Conservation (phyloP, 1,139 yeast genomes). For the Yamadazyma dendronema region DNA sequence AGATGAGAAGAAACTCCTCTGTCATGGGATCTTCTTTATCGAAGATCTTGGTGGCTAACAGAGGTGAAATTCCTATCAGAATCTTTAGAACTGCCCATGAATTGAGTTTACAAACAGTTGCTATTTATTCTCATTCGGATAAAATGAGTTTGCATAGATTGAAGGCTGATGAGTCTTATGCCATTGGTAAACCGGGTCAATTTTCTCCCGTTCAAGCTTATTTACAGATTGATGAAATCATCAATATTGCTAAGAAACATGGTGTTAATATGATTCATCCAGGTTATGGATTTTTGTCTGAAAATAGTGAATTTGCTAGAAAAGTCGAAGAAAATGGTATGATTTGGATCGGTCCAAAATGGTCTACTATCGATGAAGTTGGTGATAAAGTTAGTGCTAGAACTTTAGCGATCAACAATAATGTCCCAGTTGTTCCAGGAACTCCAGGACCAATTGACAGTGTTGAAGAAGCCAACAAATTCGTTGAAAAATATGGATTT, state of each 20-base stretch:
- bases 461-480: conserved; percentile 72
- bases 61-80: conserved; percentile 91
- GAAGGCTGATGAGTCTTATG: conserved; percentile 91
- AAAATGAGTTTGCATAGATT: conserved; percentile 91
- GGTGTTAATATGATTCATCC: conserved; percentile 97
- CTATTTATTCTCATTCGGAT: conserved; percentile 96
- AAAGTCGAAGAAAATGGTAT: conserved; percentile 91
- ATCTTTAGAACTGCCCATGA: conserved; percentile 98
- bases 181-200: conserved; percentile 86
- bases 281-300: conserved; percentile 95
- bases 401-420: conserved; percentile 72
- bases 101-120: conserved; percentile 95
- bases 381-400: conserved; percentile 98
- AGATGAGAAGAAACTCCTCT: conserved; percentile 61
- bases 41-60: conserved; percentile 86
- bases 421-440: conserved; percentile 96
- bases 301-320: conserved; percentile 90
- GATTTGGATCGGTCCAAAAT: conserved; percentile 95
- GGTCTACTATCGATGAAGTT: conserved; percentile 87
- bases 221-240: conserved; percentile 92
- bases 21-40: conserved; percentile 59
- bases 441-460: conserved; percentile 94
- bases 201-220: conserved; percentile 96
- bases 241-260: conserved; percentile 84
- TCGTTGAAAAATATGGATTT: conserved; percentile 81